Evolutionary conservation across 1,284 basidiomycete genomes (phyloP), one percentile per base, ranked within the genome.

Genomic region (Inonotus hispidus): DNA sequence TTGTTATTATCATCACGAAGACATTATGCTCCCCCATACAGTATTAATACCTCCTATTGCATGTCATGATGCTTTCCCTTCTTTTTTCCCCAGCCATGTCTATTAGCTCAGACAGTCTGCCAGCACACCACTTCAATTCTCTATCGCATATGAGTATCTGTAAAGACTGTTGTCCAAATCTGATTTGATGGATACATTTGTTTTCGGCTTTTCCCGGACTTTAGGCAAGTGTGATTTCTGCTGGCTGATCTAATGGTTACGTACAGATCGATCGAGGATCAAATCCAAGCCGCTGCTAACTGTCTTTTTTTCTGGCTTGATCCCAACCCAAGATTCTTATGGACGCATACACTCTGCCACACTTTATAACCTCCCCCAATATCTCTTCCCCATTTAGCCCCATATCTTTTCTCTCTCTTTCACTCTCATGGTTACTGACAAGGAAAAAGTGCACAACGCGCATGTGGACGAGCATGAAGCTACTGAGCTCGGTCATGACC

Each of bases 401-500:
- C n/a, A 21, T 21, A 10, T 14, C 32, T 43, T 43, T 7, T 19
- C 41, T 16, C 16, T 43, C 16, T 14, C 41, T 43, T 19, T 25
- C 5, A 19, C 32, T 46, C 45, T 21, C 11, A 57, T 46, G 55
- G 32, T 14, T 14, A 25, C n/a, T 13, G 57, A 52, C 35, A 16
- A 50, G 2, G 59, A 61, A 43, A 56, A 61, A 27, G 8, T 16
- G n/a, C n/a, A 49, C 6, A 14, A 23, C 27, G 23, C 7, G n/a
- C 29, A 23, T 2, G 45, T 47, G 10, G 19, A 56, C 23, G 41
- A 56, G 32, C 25, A 32, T 19, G 37, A 46, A 32, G 59, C 38
- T 2, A 27, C 43, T 11, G 59, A 59, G 25, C 47, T 21, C 5
- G 52, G 41, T 7, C 53, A 61, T 54, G 59, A 61, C 27, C 53